These are phyloP conservation scores for Marasmius oreades DNA, from an alignment of 1,284 basidiomycete genomes.

Conservation along the genomic window DNA sequence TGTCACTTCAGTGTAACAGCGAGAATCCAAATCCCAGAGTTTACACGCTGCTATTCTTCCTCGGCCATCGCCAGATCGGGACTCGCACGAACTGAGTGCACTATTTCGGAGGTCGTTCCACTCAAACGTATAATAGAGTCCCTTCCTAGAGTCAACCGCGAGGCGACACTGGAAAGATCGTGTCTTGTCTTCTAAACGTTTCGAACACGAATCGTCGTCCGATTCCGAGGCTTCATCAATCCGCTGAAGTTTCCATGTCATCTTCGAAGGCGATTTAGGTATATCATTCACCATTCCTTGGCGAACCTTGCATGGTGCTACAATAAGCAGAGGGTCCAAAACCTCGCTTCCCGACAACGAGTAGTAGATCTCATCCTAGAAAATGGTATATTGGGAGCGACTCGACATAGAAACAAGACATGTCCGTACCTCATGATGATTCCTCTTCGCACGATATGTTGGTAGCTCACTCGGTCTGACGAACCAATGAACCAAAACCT, in stretches of 20 bases:
- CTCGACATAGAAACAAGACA: not conserved
- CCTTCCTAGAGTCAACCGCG: not conserved
- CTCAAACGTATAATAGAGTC: not conserved
- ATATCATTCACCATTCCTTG: slow-evolving; percentile 19
- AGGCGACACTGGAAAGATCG: not conserved
- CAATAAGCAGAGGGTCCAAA: slow-evolving; percentile 46
- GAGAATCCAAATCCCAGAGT: not conserved
- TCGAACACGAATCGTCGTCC: not conserved
- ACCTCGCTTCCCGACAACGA: slow-evolving; percentile 46
- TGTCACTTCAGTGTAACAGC: no score
- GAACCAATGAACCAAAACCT: slow-evolving; percentile 70
- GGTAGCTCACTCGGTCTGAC: slow-evolving; percentile 59
- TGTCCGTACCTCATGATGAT: slow-evolving; percentile 48
- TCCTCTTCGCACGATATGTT: slow-evolving; percentile 49
- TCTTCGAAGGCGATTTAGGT: slow-evolving; percentile 16
- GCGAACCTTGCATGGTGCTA: slow-evolving; percentile 49
- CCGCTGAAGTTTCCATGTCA: slow-evolving; percentile 10
- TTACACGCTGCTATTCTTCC: not conserved
- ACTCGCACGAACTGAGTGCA: not conserved
- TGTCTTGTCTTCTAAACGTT: not conserved
- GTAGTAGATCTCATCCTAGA: slow-evolving; percentile 69
- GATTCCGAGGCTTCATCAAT: slow-evolving; percentile 8
- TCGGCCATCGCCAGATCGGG: not conserved
- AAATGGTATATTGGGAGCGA: slow-evolving; percentile 3
- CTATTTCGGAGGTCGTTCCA: not conserved